Evolutionary conservation across 1,284 basidiomycete species (phyloP).

Genomic region (Tetrapyrgos nigripes): DNA sequence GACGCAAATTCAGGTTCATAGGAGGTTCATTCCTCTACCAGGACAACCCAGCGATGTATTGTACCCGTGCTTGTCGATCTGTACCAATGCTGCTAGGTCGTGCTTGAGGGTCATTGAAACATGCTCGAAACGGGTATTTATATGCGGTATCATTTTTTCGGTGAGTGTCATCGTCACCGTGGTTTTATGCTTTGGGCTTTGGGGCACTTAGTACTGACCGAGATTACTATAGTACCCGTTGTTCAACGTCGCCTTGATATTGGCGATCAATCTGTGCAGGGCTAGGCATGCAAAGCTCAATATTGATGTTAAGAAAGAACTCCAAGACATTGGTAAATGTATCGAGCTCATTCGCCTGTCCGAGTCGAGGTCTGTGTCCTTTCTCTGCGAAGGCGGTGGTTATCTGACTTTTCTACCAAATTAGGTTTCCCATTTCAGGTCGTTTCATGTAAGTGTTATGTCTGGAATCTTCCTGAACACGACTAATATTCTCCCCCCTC

Average conservation of each 20-base stretch:
- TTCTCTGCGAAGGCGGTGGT: neutral
- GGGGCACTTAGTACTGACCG: too few species aligned
- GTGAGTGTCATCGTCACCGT: too few species aligned
- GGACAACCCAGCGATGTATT: constrained; percentile 43
- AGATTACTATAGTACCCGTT: too few species aligned
- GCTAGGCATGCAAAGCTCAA: neutral
- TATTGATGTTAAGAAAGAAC: neutral
- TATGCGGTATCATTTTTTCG: neutral
- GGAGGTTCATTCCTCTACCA: constrained; percentile 60
- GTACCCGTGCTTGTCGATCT: constrained; percentile 36
- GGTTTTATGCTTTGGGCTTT: too few species aligned
- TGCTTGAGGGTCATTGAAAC: constrained; percentile 27
- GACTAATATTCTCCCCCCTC: neutral
- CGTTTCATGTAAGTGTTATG: neutral
- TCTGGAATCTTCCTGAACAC: too few species aligned
- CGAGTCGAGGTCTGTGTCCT: constrained; percentile 1
- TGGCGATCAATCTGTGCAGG: too few species aligned
- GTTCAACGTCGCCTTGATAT: too few species aligned
- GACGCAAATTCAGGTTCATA: constrained; percentile 52
- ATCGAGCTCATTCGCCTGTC: neutral
- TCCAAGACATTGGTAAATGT: neutral
- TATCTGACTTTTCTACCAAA: neutral
- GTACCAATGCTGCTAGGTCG: constrained; percentile 37
- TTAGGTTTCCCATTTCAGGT: neutral
- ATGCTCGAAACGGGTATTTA: constrained; percentile 11